phyloP scores from a whole-genome alignment of 2,329 filamentous ascomycete genomes.

The Monosporascus sp. region DNA sequence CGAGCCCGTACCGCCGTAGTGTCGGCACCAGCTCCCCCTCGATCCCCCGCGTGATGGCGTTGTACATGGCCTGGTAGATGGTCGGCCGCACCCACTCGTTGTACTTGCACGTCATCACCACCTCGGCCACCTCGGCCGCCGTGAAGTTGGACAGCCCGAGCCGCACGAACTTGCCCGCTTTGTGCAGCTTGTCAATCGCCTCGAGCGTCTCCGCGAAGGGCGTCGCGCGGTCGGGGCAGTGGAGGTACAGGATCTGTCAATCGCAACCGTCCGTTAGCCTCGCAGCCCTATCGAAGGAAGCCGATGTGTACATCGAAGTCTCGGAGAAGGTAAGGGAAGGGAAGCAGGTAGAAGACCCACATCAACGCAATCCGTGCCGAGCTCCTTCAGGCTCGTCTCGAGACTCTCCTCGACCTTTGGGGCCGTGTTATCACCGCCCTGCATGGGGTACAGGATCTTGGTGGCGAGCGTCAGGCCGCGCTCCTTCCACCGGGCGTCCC shows the following conservation, averaged over 20 bases:
- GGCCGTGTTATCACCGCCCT: conserved; percentile 56
- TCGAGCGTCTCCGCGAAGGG: conserved; percentile 77
- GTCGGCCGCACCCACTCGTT: conserved; percentile 78
- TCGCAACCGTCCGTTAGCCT: neutral
- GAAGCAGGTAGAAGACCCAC: conserved; percentile 29
- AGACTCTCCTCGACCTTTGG: conserved; percentile 61
- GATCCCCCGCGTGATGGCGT: conserved; percentile 70
- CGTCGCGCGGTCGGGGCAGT: conserved; percentile 63
- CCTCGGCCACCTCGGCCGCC: conserved; percentile 82
- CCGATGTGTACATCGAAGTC: neutral
- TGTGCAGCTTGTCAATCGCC: conserved; percentile 75
- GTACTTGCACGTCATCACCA: conserved; percentile 73
- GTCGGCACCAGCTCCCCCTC: conserved; percentile 70
- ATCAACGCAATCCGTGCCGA: conserved; percentile 70
- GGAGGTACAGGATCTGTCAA: conserved; percentile 63
- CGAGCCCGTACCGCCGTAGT: conserved; percentile 70
- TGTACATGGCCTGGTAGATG: conserved; percentile 87
- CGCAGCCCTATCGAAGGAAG: neutral
- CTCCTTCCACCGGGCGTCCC: conserved; percentile 71
- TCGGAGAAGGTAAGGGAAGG: neutral
- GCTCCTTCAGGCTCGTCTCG: conserved; percentile 63
- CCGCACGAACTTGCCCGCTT: conserved; percentile 77
- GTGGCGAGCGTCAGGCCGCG: conserved; percentile 74
- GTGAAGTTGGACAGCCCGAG: conserved; percentile 82
- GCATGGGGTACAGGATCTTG: conserved; percentile 62